Percentiles rank a stretch among this genome's conserved stretches.
Evolutionary conservation across 2,329 filamentous ascomycete genomes (phyloP).

Genomic region (Orbilia oligospora): DNA sequence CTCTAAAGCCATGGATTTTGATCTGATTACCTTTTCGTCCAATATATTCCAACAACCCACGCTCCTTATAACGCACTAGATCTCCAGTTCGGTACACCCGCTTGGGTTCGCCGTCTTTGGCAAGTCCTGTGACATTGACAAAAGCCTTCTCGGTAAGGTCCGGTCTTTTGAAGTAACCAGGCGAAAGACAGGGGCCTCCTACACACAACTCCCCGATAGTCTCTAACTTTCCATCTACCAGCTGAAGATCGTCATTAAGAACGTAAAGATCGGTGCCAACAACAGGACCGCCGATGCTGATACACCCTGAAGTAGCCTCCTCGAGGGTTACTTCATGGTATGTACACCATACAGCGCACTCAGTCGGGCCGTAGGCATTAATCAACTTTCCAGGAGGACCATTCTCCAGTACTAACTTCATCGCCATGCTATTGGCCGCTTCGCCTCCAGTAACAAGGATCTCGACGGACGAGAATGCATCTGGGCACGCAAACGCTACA

Average conservation of each 20-base stretch:
- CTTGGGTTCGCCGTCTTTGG: background rate
- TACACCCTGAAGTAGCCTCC: slow-evolving; percentile 8
- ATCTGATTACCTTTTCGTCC: slow-evolving; percentile 69
- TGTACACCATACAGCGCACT: slow-evolving; percentile 22
- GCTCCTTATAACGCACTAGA: slow-evolving; percentile 65
- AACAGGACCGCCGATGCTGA: slow-evolving; percentile 62
- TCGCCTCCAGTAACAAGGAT: slow-evolving; percentile 38
- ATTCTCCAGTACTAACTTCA: slow-evolving; percentile 9
- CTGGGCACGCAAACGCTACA: slow-evolving; percentile 21
- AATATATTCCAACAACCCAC: slow-evolving; percentile 66
- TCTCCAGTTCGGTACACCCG: slow-evolving; percentile 68
- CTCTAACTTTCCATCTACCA: slow-evolving; percentile 66
- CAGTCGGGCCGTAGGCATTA: slow-evolving; percentile 45
- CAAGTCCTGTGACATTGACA: slow-evolving; percentile 63
- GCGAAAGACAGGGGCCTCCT: slow-evolving; percentile 66
- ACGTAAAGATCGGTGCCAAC: slow-evolving; percentile 68
- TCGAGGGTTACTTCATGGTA: slow-evolving; percentile 23
- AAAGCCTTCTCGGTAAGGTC: slow-evolving; percentile 63
- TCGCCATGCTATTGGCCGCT: slow-evolving; percentile 24
- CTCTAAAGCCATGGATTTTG: slow-evolving; percentile 69
- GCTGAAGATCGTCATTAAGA: slow-evolving; percentile 66
- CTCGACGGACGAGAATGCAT: slow-evolving; percentile 1
- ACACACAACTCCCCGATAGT: slow-evolving; percentile 69
- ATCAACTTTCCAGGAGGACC: slow-evolving; percentile 22
- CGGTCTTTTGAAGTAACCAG: slow-evolving; percentile 66